Base-by-base conservation (phyloP, 148 eudicot genomes). In the Nyssa sinensis region DNA sequence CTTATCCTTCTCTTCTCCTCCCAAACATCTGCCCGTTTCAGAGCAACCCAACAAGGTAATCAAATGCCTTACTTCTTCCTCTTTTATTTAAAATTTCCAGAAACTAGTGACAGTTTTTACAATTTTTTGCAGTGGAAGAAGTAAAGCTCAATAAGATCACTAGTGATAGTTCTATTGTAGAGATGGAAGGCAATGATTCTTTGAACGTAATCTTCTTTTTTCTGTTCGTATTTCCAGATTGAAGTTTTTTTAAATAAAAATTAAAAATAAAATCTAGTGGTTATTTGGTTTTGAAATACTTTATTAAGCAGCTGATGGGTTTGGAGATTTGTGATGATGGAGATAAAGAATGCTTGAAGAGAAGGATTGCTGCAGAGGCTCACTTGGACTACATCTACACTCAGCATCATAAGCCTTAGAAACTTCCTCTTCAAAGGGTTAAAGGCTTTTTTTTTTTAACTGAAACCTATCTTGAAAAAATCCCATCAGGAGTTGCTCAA, bases 321-420 rank as follows among this genome's bases (percentile, higher is more conserved):
- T 34, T 76, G 44, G 87, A 82, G 67, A 61, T 66, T 41, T 86
- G 87, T 71, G 79, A 57, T 11, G 39, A 71, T 58, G 82, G 74
- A 70, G 87, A 84, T 75, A 86, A 86, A 70, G 87, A 86, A 30
- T 86, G 87, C 60, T 1, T 78, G 53, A 82, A 75, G 65, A 82
- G 87, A 80, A 84, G 87, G 67, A 34, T 86, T 53, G 28, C 41
- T 60, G 68, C 84, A 75, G 87, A 86, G 77, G 87, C 77, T 77
- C 86, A 86, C 70, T 82, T 84, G 72, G 90, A 86, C 62, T 85
- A 85, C 75, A 86, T 86, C 72, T 86, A 86, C 82, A 86, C 87
- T 62, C 87, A 86, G 75, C 79, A 84, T 37, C 79, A 80, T 3
- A 80, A 27, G 57, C 87, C 87, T 34, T 82, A 62, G 3, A 4